Base-by-base conservation (phyloP, 2,329 filamentous ascomycete species). In the Ceratocystis huliohia region DNA sequence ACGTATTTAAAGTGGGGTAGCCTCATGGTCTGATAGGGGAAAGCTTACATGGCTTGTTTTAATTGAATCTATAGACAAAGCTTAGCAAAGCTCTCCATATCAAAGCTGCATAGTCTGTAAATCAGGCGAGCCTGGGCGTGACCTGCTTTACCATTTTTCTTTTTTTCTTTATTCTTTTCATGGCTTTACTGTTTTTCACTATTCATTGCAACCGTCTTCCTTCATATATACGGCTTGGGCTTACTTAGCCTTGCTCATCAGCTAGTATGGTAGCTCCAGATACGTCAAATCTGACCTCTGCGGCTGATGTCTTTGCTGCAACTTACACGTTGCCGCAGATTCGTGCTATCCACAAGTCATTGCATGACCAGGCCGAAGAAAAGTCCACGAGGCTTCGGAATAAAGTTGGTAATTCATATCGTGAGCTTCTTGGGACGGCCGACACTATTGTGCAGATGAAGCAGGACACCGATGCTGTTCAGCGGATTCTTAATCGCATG, bases 391-490 rank as follows among this genome's bases (percentile, higher is more conserved):
- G 84, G 41, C 78, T 87, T 72, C 83, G 84, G 70, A 84, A 81
- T 20, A 82, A 85, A 73, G 84, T 87, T 69, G 84, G 84, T 70
- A 80, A 78, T 67, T 85, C 82, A 72, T 97, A 97, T 76, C 88
- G 93, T 70, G 90, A 94, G 72, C 84, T 97, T 7, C 84, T 97
- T 30, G 89, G 89, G 64, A 96, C 93, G 0, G 93, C 93, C 65
- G 92, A 96, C 76, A 87, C 87, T n/a, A 97, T 97, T 70, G 88
- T 96, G 65, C 83, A 86, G 68, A 96, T 97, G 90, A 88, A 90
- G 70, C 77, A 76, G 48, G 86, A 93, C 73, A 93, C 94, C 77
- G 83, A 87, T 68, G 78, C 80, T 13, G 87, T 91, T 17, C 91
- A 96, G 75, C 78, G 80, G 4, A 83, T 86, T 46, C 80, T 97